Percentiles rank a stretch among this genome's conserved stretches.
Conservation (phyloP, 1,284 basidiomycete genomes). For the Sphaerobolus stellatus region DNA sequence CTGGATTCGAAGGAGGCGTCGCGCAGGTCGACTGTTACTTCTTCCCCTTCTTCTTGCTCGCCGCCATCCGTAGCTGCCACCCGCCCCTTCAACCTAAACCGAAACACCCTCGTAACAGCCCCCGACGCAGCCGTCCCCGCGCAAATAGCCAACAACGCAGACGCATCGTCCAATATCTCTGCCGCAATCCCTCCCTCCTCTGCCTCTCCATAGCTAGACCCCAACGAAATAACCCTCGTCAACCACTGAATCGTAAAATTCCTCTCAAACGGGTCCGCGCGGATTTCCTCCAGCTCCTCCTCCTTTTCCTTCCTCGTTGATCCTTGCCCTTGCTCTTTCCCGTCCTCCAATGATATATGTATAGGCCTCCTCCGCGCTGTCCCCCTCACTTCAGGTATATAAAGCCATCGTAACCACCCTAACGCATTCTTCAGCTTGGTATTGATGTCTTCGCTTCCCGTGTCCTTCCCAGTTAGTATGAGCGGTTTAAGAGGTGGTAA, state of each 20-base stretch:
- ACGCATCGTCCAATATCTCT: conserved; percentile 50
- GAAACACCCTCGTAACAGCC: conserved; percentile 40
- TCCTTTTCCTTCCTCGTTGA: neutral
- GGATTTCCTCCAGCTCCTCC: conserved; percentile 20
- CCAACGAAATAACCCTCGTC: conserved; percentile 49
- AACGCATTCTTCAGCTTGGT: neutral
- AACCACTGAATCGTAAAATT: conserved; percentile 71
- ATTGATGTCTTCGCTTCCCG: too few species aligned
- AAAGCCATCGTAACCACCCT: neutral
- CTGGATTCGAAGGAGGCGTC: conserved; percentile 73
- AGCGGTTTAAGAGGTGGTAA: neutral
- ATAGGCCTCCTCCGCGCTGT: neutral
- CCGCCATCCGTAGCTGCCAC: too few species aligned
- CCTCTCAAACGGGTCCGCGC: conserved; percentile 64
- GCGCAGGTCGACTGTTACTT: conserved; percentile 51
- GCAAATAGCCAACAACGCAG: conserved; percentile 63
- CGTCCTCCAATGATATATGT: neutral
- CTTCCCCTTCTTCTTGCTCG: conserved; percentile 17
- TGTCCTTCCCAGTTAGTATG: neutral
- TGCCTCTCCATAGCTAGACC: neutral
- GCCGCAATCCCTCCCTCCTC: conserved; percentile 17
- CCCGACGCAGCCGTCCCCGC: conserved; percentile 46
- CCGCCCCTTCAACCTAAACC: conserved; percentile 26
- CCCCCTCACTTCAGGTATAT: neutral
- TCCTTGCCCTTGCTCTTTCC: neutral